Evolutionary conservation across 768 basidiomycete genomes (phyloP).

Genomic region (Lyophyllum decastes): DNA sequence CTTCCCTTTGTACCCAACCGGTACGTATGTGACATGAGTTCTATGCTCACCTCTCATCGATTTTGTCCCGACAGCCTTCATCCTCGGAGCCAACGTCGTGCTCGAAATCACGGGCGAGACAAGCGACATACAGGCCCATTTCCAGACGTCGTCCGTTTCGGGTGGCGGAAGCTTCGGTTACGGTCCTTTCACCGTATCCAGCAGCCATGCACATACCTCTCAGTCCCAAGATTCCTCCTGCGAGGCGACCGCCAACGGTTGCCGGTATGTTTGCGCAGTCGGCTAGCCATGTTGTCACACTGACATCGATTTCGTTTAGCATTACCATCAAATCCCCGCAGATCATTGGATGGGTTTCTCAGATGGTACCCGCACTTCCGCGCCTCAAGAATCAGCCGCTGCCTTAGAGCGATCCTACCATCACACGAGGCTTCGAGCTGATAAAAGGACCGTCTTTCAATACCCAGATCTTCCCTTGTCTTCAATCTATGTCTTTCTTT

Average conservation of each 20-base stretch:
- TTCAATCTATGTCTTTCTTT: too few species aligned
- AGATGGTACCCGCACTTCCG: constrained; percentile 5
- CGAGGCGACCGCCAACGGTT: background rate
- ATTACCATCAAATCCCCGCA: constrained; percentile 8
- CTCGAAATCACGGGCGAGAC: constrained; percentile 1
- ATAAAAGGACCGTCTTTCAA: too few species aligned
- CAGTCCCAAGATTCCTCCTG: background rate
- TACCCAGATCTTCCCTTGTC: too few species aligned
- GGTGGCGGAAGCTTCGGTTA: background rate
- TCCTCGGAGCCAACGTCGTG: background rate
- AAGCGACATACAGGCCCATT: background rate
- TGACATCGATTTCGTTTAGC: background rate
- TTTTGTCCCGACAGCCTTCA: background rate
- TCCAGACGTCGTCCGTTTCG: background rate
- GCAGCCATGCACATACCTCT: too few species aligned
- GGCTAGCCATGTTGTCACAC: background rate
- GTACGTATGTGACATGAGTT: background rate
- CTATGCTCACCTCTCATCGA: too few species aligned
- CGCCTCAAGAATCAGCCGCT: background rate
- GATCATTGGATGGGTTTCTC: constrained; percentile 8
- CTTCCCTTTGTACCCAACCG: constrained; percentile 5
- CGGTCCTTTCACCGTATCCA: background rate
- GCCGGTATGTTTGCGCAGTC: background rate
- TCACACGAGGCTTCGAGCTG: too few species aligned
- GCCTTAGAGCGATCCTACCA: too few species aligned